phyloP scores from a whole-genome alignment of 371 early-diverging fungal genomes.

The Apophysomyces ossiformis region DNA sequence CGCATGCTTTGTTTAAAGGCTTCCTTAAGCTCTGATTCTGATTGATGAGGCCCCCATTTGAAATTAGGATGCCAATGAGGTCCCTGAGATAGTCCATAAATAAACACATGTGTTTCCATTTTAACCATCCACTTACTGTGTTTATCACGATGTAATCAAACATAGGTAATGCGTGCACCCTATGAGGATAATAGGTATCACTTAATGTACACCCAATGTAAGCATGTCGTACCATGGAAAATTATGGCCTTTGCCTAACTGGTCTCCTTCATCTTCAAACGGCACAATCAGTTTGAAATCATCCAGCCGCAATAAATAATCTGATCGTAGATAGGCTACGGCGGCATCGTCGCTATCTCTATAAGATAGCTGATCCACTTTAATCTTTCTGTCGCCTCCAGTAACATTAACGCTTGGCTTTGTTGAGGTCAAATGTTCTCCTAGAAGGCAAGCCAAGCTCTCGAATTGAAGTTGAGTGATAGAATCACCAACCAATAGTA shows the following conservation, averaged over 20 bases:
- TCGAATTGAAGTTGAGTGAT: constrained; percentile 55
- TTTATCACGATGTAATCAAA: constrained; percentile 51
- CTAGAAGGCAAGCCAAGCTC: constrained; percentile 45
- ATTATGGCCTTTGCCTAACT: constrained; percentile 48
- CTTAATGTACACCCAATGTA: not conserved
- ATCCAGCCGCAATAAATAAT: constrained; percentile 48
- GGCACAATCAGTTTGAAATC: constrained; percentile 48
- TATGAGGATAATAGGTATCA: constrained; percentile 10
- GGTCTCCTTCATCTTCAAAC: constrained; percentile 36
- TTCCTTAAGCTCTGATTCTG: constrained; percentile 38
- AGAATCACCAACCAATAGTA: constrained; percentile 51
- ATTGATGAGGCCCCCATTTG: constrained; percentile 40
- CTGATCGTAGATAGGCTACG: constrained; percentile 46
- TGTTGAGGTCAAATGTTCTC: constrained; percentile 27
- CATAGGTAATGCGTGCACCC: constrained; percentile 43
- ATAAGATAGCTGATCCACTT: constrained; percentile 22
- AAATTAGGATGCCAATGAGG: constrained; percentile 51
- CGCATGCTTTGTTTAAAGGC: constrained; percentile 43
- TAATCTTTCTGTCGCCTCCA: constrained; percentile 36
- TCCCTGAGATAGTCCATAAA: constrained; percentile 25
- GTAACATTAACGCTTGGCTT: constrained; percentile 23
- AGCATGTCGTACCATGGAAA: constrained; percentile 41
- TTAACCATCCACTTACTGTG: constrained; percentile 29
- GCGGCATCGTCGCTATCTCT: constrained; percentile 27
- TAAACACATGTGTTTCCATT: not conserved